A percentile compares a stretch with the other conserved stretches of the same genome.
phyloP scores from a whole-genome alignment of 768 basidiomycete genomes.

The Lactifluus hygrophoroides region DNA sequence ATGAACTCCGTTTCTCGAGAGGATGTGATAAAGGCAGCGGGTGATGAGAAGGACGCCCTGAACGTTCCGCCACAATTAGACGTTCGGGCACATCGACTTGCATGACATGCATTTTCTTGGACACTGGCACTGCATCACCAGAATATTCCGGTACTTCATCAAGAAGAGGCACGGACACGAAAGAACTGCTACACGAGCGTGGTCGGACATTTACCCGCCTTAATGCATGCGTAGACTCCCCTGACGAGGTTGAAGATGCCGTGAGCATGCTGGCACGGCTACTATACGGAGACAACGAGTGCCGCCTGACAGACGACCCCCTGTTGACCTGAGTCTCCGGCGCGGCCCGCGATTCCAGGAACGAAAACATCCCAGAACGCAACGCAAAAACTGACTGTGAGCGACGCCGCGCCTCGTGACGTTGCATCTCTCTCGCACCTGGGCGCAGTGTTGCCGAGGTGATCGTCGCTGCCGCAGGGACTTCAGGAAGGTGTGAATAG shows the following conservation, averaged over 20 bases:
- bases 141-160: constrained; percentile 1
- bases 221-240: not conserved
- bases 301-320: not conserved
- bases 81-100: constrained; percentile 9
- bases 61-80: not conserved
- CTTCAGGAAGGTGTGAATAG: not conserved
- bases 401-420: constrained; percentile 26
- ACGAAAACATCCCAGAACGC: constrained; percentile 19
- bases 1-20: constrained; percentile 10
- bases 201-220: not conserved
- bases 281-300: constrained; percentile 5
- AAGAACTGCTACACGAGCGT: constrained; percentile 15
- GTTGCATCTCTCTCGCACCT: constrained; percentile 4
- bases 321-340: not conserved
- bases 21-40: not conserved
- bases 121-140: not conserved
- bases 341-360: constrained; percentile 9
- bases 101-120: constrained; percentile 17
- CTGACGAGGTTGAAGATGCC: constrained; percentile 16
- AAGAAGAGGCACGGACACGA: constrained; percentile 6
- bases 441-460: constrained; percentile 1
- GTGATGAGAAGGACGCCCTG: not conserved
- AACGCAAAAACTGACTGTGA: constrained; percentile 25
- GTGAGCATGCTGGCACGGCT: constrained; percentile 14
- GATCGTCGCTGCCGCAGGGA: not conserved